A percentile compares a stretch with the other conserved stretches of the same genome.
Evolutionary conservation across 2,329 filamentous ascomycete species (phyloP).

Genomic region (Elsinoe ampelina): DNA sequence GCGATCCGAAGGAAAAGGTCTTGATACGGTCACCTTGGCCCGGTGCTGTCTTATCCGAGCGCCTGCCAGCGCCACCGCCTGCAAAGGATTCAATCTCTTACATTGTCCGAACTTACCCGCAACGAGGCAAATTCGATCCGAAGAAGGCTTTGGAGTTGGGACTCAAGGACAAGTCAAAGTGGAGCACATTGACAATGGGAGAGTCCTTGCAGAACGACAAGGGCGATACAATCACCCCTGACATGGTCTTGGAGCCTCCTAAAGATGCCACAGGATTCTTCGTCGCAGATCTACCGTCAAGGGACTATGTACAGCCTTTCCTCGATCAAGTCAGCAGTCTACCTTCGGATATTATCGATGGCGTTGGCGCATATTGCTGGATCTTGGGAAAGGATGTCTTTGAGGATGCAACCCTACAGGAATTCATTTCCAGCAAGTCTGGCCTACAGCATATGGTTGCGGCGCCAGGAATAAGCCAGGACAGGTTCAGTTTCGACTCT

Average conservation of each 20-base stretch:
- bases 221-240: conserved; percentile 64
- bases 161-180: conserved; percentile 52
- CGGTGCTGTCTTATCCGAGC: conserved; percentile 48
- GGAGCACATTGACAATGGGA: conserved; percentile 52
- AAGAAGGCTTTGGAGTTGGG: conserved; percentile 55
- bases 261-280: conserved; percentile 64
- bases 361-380: conserved; percentile 68
- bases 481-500: conserved; percentile 62
- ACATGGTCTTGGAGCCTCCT: conserved; percentile 69
- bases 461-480: conserved; percentile 62
- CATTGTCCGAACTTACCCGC: conserved; percentile 65
- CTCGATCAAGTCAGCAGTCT: conserved; percentile 64
- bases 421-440: conserved; percentile 58
- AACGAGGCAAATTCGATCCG: conserved; percentile 72
- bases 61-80: conserved; percentile 59
- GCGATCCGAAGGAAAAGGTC: conserved; percentile 56
- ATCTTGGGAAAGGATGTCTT: conserved; percentile 62
- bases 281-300: conserved; percentile 67
- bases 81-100: conserved; percentile 69
- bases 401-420: conserved; percentile 51
- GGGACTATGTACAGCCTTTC: conserved; percentile 60
- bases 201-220: conserved; percentile 53
- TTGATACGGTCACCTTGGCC: conserved; percentile 73
- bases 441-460: conserved; percentile 67
- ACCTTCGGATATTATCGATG: conserved; percentile 53